These are phyloP conservation scores for Triticum turgidum DNA, from an alignment of 176 grass and related monocot species.

Conservation along the genomic window DNA sequence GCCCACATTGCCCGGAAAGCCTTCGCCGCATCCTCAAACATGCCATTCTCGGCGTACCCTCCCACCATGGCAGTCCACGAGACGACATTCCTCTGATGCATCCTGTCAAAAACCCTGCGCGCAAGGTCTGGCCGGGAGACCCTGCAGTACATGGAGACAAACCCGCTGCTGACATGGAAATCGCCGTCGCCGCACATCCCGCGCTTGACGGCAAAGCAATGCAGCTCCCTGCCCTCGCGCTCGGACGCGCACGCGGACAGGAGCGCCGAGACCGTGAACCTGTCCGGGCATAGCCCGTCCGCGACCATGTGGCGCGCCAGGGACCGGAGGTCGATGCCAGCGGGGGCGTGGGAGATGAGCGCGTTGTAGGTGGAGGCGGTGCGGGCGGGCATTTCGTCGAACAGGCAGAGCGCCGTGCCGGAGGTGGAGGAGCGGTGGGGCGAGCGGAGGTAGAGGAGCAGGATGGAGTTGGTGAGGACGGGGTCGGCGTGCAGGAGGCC, in stretches of 20 bases:
- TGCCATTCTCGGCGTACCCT: conserved; percentile 42
- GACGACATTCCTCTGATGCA: conserved; percentile 49
- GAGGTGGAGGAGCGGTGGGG: neutral
- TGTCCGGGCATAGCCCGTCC: conserved; percentile 42
- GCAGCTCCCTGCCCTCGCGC: conserved; percentile 48
- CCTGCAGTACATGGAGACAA: conserved; percentile 70
- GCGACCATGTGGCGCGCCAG: conserved; percentile 42
- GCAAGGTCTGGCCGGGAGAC: conserved; percentile 26
- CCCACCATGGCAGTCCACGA: conserved; percentile 61
- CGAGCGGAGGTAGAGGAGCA: conserved; percentile 17
- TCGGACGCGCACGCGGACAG: conserved; percentile 19
- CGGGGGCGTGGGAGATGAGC: conserved; percentile 35
- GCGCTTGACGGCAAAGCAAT: conserved; percentile 44
- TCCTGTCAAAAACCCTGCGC: conserved; percentile 21
- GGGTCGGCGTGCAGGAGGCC: conserved; percentile 35
- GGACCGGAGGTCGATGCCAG: neutral
- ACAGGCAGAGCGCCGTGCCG: conserved; percentile 40
- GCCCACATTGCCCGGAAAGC: conserved; percentile 53
- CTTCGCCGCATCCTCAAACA: conserved; percentile 35
- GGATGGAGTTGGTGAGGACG: conserved; percentile 49
- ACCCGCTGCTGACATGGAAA: conserved; percentile 57
- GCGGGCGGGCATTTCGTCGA: conserved; percentile 70
- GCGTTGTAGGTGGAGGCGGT: conserved; percentile 62
- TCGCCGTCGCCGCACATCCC: conserved; percentile 31
- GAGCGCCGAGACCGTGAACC: conserved; percentile 50